Evolutionary conservation across 805 yeast genomes (phyloP).

Genomic region (Diddensiella caesifluorescens): DNA sequence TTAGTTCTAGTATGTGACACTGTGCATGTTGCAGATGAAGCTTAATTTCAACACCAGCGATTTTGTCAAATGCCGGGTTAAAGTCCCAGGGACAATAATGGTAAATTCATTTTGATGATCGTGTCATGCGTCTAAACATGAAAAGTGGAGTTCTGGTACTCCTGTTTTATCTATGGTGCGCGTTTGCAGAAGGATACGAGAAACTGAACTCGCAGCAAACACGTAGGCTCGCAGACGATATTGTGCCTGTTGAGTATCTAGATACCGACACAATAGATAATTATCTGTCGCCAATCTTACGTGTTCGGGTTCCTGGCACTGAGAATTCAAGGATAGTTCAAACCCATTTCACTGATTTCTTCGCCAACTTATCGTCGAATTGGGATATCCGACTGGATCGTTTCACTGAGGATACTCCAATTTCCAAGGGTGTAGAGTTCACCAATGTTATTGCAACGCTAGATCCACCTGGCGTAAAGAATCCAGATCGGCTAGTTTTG

Average conservation of each 20-base stretch:
- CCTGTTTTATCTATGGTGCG: too few relatives aligned
- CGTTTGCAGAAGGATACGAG: slow-evolving; percentile 8
- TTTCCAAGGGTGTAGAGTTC: slow-evolving; percentile 31
- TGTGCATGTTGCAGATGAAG: too few relatives aligned
- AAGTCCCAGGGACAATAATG: too few relatives aligned
- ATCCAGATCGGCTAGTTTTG: slow-evolving; percentile 33
- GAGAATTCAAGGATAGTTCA: slow-evolving; percentile 36
- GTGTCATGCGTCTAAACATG: too few relatives aligned
- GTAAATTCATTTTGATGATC: too few relatives aligned
- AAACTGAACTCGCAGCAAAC: slow-evolving; percentile 7
- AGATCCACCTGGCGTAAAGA: slow-evolving; percentile 21
- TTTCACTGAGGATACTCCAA: slow-evolving; percentile 36
- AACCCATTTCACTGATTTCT: slow-evolving; percentile 35
- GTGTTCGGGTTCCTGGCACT: slow-evolving; percentile 41
- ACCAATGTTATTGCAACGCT: slow-evolving; percentile 31
- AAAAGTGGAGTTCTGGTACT: too few relatives aligned
- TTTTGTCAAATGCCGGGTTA: too few relatives aligned
- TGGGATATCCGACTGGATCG: slow-evolving; percentile 29
- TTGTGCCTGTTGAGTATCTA: slow-evolving; percentile 17
- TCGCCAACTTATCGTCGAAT: slow-evolving; percentile 25
- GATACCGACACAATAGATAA: slow-evolving; percentile 19
- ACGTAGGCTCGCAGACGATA: slow-evolving; percentile 7
- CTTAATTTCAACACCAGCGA: too few relatives aligned
- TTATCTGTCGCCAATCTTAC: slow-evolving; percentile 29
- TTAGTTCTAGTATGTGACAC: too few relatives aligned